phyloP scores from a whole-genome alignment of 2,329 filamentous ascomycete genomes.

The Aspergillus chevalieri region DNA sequence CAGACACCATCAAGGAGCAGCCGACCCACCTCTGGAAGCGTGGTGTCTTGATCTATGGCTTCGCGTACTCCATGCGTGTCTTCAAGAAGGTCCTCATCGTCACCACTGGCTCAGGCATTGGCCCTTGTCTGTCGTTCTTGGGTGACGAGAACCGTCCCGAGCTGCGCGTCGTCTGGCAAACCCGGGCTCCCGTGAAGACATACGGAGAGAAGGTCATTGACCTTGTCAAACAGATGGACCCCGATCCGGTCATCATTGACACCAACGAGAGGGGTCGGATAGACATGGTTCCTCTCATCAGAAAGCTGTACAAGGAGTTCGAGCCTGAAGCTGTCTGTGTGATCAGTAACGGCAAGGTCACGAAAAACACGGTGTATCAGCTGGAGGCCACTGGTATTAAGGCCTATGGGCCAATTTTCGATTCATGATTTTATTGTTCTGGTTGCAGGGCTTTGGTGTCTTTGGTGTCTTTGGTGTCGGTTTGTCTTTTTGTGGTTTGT shows the following conservation, averaged over 20 bases:
- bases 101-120: slow-evolving; percentile 68
- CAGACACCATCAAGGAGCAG: slow-evolving; percentile 54
- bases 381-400: slow-evolving; percentile 60
- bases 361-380: slow-evolving; percentile 61
- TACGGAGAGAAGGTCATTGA: slow-evolving; percentile 56
- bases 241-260: slow-evolving; percentile 61
- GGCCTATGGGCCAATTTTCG: slow-evolving; percentile 70
- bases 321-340: slow-evolving; percentile 64
- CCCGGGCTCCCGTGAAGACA: slow-evolving; percentile 55
- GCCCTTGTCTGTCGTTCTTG: slow-evolving; percentile 60
- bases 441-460: background rate
- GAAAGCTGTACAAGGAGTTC: slow-evolving; percentile 43
- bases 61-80: slow-evolving; percentile 60
- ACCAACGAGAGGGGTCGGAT: slow-evolving; percentile 55
- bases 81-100: slow-evolving; percentile 62
- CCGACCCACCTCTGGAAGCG: slow-evolving; percentile 62
- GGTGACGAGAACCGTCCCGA: slow-evolving; percentile 39
- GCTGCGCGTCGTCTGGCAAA: slow-evolving; percentile 63
- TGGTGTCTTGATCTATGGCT: slow-evolving; percentile 60
- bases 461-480: slow-evolving; percentile 6
- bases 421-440: slow-evolving; percentile 43
- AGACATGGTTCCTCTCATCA: slow-evolving; percentile 54
- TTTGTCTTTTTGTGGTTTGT: slow-evolving; percentile 1
- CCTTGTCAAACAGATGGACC: slow-evolving; percentile 53
- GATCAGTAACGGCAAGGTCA: slow-evolving; percentile 64